Base-by-base conservation (phyloP, 2,329 filamentous ascomycete genomes). In the Colletotrichum scovillei region DNA sequence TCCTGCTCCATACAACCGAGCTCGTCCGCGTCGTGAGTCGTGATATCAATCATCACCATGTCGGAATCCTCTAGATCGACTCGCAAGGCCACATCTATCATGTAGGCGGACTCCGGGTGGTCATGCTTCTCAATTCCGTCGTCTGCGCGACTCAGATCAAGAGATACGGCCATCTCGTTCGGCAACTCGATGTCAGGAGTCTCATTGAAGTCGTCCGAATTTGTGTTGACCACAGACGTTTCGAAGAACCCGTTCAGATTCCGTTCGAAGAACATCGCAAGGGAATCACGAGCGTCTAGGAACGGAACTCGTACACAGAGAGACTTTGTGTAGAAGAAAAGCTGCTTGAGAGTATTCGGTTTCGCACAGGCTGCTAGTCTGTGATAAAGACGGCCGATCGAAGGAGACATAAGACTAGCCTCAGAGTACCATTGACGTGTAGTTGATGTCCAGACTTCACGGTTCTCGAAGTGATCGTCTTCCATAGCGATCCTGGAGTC, bases 371-470 rank as follows among this genome's bases (percentile, higher is more conserved):
- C 95, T 0, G 95, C 96, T 0, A 98, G 85, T 78, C 98, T 95
- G 76, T 98, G 95, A 72, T 98, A 97, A 0, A 98, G 86, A 0
- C 95, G 87, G 0, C 96, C 96, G 0, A 93, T 91, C 0, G 88
- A 89, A 0, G 95, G 94, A 0, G 91, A 90, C 32, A 92, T 92
- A 76, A 97, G 93, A 0, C 94, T 93, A 0, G 94, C 94, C 76
- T 93, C 93, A 2, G 89, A 92, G 76, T 97, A 98, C 97, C 96
- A 98, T 55, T 92, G 91, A 0, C 92, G 86, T 0, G 93, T 93
- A 0, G 98, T 94, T 0, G 89, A 88, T 0, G 93, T 94, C 96
- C 96, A 98, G 0, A 91, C 90, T 62, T 97, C 94, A 0, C 93
- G 86, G 68, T 96, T 93, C 2, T 89, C 83, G 24, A 93, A 87